Percentiles rank a stretch among this genome's conserved stretches.
phyloP scores from a whole-genome alignment of 225 moss, liverwort and hornwort genomes.

The Straminergon stramineum region DNA sequence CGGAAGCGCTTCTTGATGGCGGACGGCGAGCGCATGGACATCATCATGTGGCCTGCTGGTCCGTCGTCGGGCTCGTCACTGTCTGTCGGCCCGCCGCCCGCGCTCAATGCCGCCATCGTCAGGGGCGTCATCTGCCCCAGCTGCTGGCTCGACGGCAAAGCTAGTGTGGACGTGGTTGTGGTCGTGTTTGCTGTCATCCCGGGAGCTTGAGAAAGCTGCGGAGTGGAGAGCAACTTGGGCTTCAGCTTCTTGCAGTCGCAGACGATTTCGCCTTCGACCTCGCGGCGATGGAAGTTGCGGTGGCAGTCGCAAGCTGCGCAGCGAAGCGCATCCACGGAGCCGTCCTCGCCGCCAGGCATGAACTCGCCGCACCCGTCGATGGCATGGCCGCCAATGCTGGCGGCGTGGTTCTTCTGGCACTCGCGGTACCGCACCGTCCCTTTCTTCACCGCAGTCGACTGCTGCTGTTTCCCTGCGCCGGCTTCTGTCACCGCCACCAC shows the following conservation, averaged over 20 bases:
- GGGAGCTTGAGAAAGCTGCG: not conserved
- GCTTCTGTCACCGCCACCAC: constrained; percentile 24
- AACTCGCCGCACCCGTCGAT: constrained; percentile 99
- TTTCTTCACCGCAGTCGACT: constrained; percentile 24
- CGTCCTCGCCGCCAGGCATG: constrained; percentile 90
- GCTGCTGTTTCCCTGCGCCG: not conserved
- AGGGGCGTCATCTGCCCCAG: constrained; percentile 52
- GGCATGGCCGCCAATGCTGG: constrained; percentile 95
- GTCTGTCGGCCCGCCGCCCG: constrained; percentile 64
- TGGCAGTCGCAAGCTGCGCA: constrained; percentile 98
- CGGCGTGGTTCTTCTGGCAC: constrained; percentile 99
- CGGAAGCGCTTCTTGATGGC: constrained; percentile 95
- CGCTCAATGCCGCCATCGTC: constrained; percentile 69
- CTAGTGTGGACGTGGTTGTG: constrained; percentile 21
- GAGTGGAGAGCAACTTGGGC: constrained; percentile 5
- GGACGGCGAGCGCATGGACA: constrained; percentile 55
- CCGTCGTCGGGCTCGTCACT: constrained; percentile 92
- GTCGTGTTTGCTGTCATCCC: not conserved
- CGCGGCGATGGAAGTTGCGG: constrained; percentile 93
- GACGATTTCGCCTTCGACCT: constrained; percentile 78
- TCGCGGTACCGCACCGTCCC: constrained; percentile 68
- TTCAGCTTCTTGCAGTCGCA: constrained; percentile 38
- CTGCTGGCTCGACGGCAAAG: constrained; percentile 33
- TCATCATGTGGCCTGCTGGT: constrained; percentile 32
- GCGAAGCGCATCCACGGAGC: constrained; percentile 70